A percentile compares a stretch with the other conserved stretches of the same genome.
Conservation (phyloP, 2,329 filamentous ascomycete species). For the Exophiala spinifera region DNA sequence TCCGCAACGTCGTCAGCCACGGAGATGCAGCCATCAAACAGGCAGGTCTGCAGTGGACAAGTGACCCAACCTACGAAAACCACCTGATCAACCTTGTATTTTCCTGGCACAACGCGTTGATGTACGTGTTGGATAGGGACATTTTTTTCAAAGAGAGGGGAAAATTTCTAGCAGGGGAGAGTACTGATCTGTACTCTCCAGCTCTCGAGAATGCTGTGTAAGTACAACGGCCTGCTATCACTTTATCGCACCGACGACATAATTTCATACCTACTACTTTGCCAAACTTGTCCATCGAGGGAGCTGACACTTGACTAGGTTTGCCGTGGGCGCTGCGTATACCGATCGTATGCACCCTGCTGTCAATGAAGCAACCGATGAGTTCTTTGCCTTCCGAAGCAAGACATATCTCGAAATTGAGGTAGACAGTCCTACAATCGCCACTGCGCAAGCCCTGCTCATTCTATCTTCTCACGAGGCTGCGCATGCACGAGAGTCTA, state of each 20-base stretch:
- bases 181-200: conserved; percentile 40
- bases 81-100: conserved; percentile 48
- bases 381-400: conserved; percentile 36
- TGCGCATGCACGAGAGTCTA: conserved; percentile 43
- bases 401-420: conserved; percentile 48
- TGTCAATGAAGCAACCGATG: conserved; percentile 2
- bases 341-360: conserved; percentile 4
- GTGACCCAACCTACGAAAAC: conserved; percentile 42
- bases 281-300: too few species aligned
- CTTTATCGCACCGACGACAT: too few species aligned
- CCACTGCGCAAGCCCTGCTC: conserved; percentile 48
- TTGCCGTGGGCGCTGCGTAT: conserved; percentile 5
- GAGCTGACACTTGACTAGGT: background rate
- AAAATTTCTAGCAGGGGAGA: conserved; percentile 29
- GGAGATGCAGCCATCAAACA: conserved; percentile 42
- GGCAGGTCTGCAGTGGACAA: conserved; percentile 40
- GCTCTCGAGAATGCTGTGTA: conserved; percentile 43
- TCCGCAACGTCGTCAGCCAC: conserved; percentile 30
- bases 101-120: conserved; percentile 48
- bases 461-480: conserved; percentile 47
- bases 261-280: too few species aligned
- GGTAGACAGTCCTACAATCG: conserved; percentile 47
- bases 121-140: conserved; percentile 45
- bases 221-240: background rate
- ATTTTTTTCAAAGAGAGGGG: conserved; percentile 33